Conservation (phyloP, 495 filamentous ascomycete genomes). For the Rostrohypoxylon terebratum region DNA sequence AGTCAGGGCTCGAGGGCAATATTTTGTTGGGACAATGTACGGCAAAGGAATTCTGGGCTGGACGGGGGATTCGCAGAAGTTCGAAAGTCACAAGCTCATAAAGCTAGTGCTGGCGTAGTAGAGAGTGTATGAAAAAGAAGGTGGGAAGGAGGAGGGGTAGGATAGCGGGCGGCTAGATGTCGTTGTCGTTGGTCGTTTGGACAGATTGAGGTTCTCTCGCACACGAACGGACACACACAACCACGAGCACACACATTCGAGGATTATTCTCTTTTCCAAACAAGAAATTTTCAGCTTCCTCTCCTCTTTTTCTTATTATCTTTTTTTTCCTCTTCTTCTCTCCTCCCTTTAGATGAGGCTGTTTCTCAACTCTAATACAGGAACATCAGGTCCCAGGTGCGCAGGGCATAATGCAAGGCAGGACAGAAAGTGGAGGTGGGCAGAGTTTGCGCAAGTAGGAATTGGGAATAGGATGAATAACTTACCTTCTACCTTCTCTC, state of each 20-base stretch:
- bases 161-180: slow-evolving; percentile 37
- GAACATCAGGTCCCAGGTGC: slow-evolving; percentile 54
- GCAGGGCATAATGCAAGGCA: slow-evolving; percentile 45
- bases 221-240: slow-evolving; percentile 40
- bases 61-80: slow-evolving; percentile 13
- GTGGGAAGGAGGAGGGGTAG: slow-evolving; percentile 9
- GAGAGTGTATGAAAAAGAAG: slow-evolving; percentile 21
- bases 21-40: slow-evolving; percentile 17
- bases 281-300: slow-evolving; percentile 9
- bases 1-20: slow-evolving; percentile 31
- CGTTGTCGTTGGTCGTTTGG: slow-evolving; percentile 46
- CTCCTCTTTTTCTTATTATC: slow-evolving; percentile 9
- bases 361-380: slow-evolving; percentile 58
- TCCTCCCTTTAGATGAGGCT: slow-evolving; percentile 34
- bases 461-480: slow-evolving; percentile 46
- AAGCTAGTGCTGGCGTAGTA: slow-evolving; percentile 14
- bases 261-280: slow-evolving; percentile 14
- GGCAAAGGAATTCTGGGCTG: slow-evolving; percentile 18
- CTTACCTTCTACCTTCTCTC: slow-evolving; percentile 58
- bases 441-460: slow-evolving; percentile 49
- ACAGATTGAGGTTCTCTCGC: slow-evolving; percentile 41
- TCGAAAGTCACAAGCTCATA: slow-evolving; percentile 15
- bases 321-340: slow-evolving; percentile 26
- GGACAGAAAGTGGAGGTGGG: slow-evolving; percentile 45
- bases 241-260: slow-evolving; percentile 35